Base-by-base conservation (phyloP, 2,329 filamentous ascomycete genomes). In the Aspergillus sp. region DNA sequence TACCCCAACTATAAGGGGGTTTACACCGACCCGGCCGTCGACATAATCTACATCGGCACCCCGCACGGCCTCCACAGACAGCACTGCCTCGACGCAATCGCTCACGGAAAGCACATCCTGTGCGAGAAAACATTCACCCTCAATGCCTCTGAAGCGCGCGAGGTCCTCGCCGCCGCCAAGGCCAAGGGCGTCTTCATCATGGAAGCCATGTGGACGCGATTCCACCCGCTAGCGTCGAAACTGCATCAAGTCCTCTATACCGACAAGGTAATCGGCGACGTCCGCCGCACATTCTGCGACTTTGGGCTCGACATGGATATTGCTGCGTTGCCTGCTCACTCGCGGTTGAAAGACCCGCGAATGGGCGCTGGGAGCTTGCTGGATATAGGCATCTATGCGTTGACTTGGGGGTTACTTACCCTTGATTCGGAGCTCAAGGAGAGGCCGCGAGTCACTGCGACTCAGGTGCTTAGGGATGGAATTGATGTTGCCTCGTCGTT, bases 51-150 rank as follows among this genome's bases (percentile, higher is more conserved):
- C 74, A 84, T 95, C 49, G 90, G 90, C 19, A 93, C 90, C 2
- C 90, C 90, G 11, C 90, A 93, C 76, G 91, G 88, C 67, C 90
- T 93, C 72, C 90, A 95, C 77, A 93, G 91, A 78, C 89, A 92
- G 73, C 91, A 93, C 75, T 83, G 85, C 61, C 88, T 90, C 83
- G 82, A 92, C n/a, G 89, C 87, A 45, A 80, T 95, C 37, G 82
- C 89, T 62, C 88, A 87, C 12, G 88, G 89, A 68, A 95, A 93
- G 80, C 84, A 91, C 65, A 89, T 93, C 27, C 82, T 95, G 24
- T 93, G 90, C 73, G 90, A 95, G 75, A 95, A 95, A 80, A 84
- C 90, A 0, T 86, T 95, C 67, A 92, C 90, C 2, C 87, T 91
- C 60, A 93, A 86, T 60, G 89, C 87, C 4, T 78, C 83, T 7